These are phyloP conservation scores for Xylaria sp. DNA, from an alignment of 2,329 filamentous ascomycete species.

Conservation along the genomic window DNA sequence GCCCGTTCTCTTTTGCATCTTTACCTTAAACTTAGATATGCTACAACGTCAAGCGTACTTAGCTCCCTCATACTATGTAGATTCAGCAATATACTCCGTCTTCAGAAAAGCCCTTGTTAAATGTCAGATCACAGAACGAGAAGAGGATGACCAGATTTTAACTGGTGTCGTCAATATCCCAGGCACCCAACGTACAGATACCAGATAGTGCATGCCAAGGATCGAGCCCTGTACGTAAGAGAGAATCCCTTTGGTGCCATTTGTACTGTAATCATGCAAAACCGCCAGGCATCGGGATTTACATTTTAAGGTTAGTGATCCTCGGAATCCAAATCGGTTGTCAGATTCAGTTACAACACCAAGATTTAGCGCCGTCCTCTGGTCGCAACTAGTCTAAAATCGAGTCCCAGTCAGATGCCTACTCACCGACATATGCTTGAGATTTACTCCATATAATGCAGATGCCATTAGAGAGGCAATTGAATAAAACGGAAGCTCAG, in stretches of 20 bases:
- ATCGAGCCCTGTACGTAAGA: not conserved
- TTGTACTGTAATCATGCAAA: not conserved
- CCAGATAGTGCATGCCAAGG: not conserved
- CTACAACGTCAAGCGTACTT: not conserved
- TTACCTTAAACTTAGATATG: not conserved
- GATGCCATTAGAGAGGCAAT: not conserved
- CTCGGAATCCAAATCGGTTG: not conserved
- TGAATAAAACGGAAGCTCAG: not conserved
- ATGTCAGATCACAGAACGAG: not conserved
- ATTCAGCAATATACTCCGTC: not conserved
- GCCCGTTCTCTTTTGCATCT: not conserved
- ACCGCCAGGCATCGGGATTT: not conserved
- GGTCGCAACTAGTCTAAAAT: not conserved
- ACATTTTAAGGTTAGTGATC: not conserved
- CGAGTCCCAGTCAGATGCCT: constrained; percentile 2
- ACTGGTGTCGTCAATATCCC: not conserved
- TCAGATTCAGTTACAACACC: not conserved
- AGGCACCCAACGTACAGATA: too few species aligned
- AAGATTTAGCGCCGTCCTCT: not conserved
- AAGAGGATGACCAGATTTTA: not conserved
- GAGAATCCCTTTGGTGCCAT: not conserved
- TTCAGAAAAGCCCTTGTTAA: not conserved
- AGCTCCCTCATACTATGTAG: not conserved
- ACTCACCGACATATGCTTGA: not conserved
- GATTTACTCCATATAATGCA: not conserved